Base-by-base conservation (phyloP, 192 early-diverging fungal species). In the Jimgerdemannia lactiflua region DNA sequence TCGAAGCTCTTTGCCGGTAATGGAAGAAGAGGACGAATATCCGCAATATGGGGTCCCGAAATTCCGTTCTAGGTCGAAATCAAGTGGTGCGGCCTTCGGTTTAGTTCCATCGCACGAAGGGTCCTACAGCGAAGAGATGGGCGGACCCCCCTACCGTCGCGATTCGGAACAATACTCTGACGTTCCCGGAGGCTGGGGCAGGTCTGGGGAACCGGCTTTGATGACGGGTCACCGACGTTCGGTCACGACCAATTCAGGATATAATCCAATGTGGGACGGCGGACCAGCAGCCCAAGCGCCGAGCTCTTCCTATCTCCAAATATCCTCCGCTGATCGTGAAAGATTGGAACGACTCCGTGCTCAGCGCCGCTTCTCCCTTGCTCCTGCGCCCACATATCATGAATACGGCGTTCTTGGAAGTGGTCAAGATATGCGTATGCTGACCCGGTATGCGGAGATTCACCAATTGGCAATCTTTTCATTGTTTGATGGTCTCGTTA, bases 61-160 rank as follows among this genome's bases (percentile, higher is more conserved):
- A 72, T 84, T 80, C 17, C 82, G 91, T 43, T 78, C 82, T 9
- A 74, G 90, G 39, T 91, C 89, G 19, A 90, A 92, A 77, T 92
- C 89, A 3, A 89, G 91, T 4, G 89, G 89, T 10, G 90, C 88
- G 3, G 89, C 91, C 65, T 91, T 88, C 79, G 90, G 88, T 39
- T 64, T 91, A 6, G 68, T 91, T 67, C 79, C 89, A 40, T 80
- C 83, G 39, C 78, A 86, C 42, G 82, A 89, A 65, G 6, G 6
- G 14, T 14, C 49, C 14, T 59, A 59, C 49, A 59, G 49, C 49
- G 49, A 59, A 6, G 49, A 59, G 14, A 59, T 59, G 14, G 2
- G 49, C 49, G 49, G 49, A 0, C 49, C 6, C 6, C 8, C 49
- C 0, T 59, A 59, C 49, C 49, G 49, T 43, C 78, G 84, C 19